phyloP scores from a whole-genome alignment of 2,329 filamentous ascomycete species.

The Pyrenochaeta sp. region DNA sequence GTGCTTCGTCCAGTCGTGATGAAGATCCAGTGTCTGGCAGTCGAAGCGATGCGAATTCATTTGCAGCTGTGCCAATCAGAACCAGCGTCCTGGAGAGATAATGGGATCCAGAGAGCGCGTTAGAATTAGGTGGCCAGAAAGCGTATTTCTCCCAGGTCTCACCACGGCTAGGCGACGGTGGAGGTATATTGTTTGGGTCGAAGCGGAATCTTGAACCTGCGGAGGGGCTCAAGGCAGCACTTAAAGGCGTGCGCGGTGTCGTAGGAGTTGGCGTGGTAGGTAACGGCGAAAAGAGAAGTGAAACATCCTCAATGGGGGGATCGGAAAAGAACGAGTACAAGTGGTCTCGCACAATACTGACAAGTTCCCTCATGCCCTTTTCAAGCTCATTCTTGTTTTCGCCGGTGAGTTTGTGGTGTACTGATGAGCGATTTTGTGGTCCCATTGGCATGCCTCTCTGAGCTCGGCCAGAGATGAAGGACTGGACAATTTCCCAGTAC shows the following conservation, averaged over 20 bases:
- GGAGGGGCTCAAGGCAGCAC: slow-evolving; percentile 65
- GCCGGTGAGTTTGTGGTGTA: slow-evolving; percentile 80
- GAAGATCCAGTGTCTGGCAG: slow-evolving; percentile 66
- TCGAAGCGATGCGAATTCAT: slow-evolving; percentile 80
- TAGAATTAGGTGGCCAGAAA: slow-evolving; percentile 94
- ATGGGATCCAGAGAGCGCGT: slow-evolving; percentile 89
- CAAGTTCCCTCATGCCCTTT: slow-evolving; percentile 80
- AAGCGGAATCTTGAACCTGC: slow-evolving; percentile 79
- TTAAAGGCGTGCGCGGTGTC: slow-evolving; percentile 67
- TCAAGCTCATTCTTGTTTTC: slow-evolving; percentile 76
- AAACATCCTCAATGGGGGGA: slow-evolving; percentile 88
- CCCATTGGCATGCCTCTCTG: slow-evolving; percentile 81
- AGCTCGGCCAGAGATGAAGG: slow-evolving; percentile 85
- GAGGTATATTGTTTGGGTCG: slow-evolving; percentile 78
- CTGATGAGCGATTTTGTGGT: slow-evolving; percentile 79
- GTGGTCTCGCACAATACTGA: slow-evolving; percentile 81
- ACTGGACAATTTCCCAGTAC: slow-evolving; percentile 91
- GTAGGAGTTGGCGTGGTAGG: slow-evolving; percentile 67
- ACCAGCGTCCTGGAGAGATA: slow-evolving; percentile 84
- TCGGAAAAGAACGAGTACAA: slow-evolving; percentile 85
- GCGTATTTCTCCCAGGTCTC: slow-evolving; percentile 93
- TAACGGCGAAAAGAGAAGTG: slow-evolving; percentile 81
- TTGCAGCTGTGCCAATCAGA: slow-evolving; percentile 84
- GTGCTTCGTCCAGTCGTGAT: slow-evolving; percentile 67
- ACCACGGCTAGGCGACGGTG: slow-evolving; percentile 74